Evolutionary conservation across 1,284 basidiomycete species (phyloP), one percentile per base, ranked within the genome.

Genomic region (Tranzscheliella williamsii): DNA sequence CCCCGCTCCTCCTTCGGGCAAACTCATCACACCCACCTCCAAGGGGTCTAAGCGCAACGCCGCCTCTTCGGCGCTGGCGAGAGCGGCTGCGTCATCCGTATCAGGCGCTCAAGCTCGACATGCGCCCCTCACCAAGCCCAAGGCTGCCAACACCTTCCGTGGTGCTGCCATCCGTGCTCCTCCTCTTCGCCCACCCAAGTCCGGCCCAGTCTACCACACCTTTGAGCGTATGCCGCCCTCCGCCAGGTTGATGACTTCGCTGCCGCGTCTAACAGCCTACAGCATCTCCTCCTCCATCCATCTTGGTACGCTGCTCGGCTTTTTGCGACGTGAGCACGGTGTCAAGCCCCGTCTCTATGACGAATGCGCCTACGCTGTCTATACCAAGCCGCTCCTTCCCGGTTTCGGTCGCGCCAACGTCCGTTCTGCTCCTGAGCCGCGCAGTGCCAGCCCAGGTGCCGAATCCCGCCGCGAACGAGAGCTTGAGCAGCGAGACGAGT

Each of bases 281-380:
- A 91, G 88, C 57, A 83, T 93, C 5, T 89, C 89, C 3, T 88
- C 86, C 6, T 86, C 86, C 9, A 62, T 75, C 31, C 70, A 75
- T 29, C 48, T 76, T 17, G 70, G 66, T 23, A 71, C 75, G 4
- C 54, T 75, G 24, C 67, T 75, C 11, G 74, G 70, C 5, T 95
- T 93, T 71, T 76, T 95, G 74, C 92, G 92, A 78, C 82, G 92
- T 42, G 93, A 96, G 75, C 93, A 96, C 75, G 93, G 92, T 42
- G 91, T 94, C 9, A 82, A 84, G 1, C 91, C 92, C 0, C 82
- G 92, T 46, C 84, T 91, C 2, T 96, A 90, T 72, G 92, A 96
- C 75, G 92, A 96, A 78, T 92, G 91, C 3, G 81, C 91, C 58
- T 96, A 93, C 79, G 89, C 87, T 38, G 90, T 92, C 79, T 96